Evolutionary conservation across 768 basidiomycete genomes (phyloP).

Genomic region (Auricularia heimuer): DNA sequence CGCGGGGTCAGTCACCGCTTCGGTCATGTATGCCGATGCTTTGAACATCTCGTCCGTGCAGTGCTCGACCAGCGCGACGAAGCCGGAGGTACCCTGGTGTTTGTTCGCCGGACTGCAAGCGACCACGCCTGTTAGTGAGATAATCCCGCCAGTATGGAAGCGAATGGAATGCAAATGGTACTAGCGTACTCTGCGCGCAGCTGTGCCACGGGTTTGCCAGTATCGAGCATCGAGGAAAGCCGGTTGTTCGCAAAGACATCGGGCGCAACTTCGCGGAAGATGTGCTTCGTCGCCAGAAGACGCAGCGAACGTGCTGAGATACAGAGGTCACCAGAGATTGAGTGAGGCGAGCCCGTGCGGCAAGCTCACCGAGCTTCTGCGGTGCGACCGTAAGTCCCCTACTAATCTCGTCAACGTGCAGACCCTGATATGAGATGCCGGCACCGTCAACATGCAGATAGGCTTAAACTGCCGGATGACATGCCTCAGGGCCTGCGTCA

Average conservation of each 20-base stretch:
- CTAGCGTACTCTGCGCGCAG: background rate
- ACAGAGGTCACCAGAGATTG: too few relatives aligned
- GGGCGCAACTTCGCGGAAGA: slow-evolving; percentile 22
- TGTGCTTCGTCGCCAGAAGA: slow-evolving; percentile 20
- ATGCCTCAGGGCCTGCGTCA: background rate
- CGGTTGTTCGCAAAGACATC: slow-evolving; percentile 22
- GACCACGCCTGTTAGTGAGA: background rate
- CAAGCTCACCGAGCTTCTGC: too few relatives aligned
- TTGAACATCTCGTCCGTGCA: slow-evolving; percentile 17
- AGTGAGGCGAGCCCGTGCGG: too few relatives aligned
- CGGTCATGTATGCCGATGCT: slow-evolving; percentile 13
- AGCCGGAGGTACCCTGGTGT: slow-evolving; percentile 14
- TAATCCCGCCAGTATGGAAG: background rate
- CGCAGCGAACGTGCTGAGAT: slow-evolving; percentile 19
- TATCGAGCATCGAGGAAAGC: slow-evolving; percentile 14
- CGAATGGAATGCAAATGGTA: background rate
- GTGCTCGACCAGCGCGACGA: slow-evolving; percentile 16
- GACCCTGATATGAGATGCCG: too few relatives aligned
- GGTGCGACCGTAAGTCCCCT: too few relatives aligned
- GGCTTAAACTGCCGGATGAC: too few relatives aligned
- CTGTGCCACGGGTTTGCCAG: slow-evolving; percentile 8
- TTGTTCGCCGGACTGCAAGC: slow-evolving; percentile 9
- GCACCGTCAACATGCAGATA: too few relatives aligned
- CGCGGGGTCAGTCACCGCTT: slow-evolving; percentile 13
- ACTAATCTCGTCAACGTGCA: too few relatives aligned